These are phyloP conservation scores for Russula emetica DNA, from an alignment of 768 basidiomycete genomes.

Conservation along the genomic window DNA sequence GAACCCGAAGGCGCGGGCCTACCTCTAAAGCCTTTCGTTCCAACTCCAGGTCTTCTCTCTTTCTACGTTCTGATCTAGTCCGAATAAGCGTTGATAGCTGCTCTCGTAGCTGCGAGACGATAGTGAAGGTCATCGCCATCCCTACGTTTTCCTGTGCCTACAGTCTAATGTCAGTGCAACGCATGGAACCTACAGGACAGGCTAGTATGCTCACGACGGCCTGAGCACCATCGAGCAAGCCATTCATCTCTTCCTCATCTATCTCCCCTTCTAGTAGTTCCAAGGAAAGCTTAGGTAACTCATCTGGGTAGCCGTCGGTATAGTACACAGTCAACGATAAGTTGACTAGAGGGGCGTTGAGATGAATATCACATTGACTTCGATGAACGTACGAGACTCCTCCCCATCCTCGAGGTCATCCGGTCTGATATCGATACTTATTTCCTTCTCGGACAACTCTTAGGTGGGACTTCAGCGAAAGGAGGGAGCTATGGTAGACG, in stretches of 20 bases:
- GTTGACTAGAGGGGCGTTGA: slow-evolving; percentile 50
- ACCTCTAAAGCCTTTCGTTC: slow-evolving; percentile 77
- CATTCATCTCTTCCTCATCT: slow-evolving; percentile 51
- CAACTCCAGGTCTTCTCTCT: slow-evolving; percentile 64
- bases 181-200: neutral
- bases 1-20: slow-evolving; percentile 19
- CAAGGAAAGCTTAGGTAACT: slow-evolving; percentile 67
- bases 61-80: slow-evolving; percentile 50
- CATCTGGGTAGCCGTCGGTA: slow-evolving; percentile 79
- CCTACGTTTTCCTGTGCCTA: slow-evolving; percentile 84
- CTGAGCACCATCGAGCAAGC: slow-evolving; percentile 54
- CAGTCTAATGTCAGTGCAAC: slow-evolving; percentile 5
- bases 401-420: slow-evolving; percentile 66
- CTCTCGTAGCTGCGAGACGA: slow-evolving; percentile 83
- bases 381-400: slow-evolving; percentile 47
- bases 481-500: slow-evolving; percentile 30
- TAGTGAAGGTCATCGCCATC: slow-evolving; percentile 97
- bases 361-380: neutral
- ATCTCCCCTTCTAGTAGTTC: slow-evolving; percentile 58
- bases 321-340: slow-evolving; percentile 72
- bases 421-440: slow-evolving; percentile 84
- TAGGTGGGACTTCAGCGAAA: slow-evolving; percentile 48
- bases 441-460: slow-evolving; percentile 81
- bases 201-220: slow-evolving; percentile 45
- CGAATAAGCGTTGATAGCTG: slow-evolving; percentile 61